Evolutionary conservation across 805 yeast genomes (phyloP).

Genomic region (Dipodascus albidus): DNA sequence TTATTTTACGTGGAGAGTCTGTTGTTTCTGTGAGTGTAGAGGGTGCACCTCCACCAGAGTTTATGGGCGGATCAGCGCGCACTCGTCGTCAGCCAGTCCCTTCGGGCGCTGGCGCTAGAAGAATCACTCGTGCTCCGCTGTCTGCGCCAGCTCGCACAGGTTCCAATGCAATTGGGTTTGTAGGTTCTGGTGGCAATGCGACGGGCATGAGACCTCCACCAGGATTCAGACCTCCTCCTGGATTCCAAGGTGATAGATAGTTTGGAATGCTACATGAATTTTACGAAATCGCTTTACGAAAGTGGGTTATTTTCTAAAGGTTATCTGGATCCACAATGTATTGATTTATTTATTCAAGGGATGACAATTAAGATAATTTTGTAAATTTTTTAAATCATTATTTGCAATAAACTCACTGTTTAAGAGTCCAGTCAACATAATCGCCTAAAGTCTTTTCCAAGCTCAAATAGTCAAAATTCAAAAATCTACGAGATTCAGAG

Average conservation of each 20-base stretch:
- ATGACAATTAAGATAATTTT: too few species aligned
- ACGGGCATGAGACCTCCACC: constrained; percentile 23
- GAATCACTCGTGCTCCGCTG: constrained; percentile 9
- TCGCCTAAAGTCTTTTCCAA: not conserved
- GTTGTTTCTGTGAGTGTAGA: constrained; percentile 64
- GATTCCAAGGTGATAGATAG: constrained; percentile 19
- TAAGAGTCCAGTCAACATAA: not conserved
- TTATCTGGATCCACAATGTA: too few species aligned
- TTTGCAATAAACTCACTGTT: too few species aligned
- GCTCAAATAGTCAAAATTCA: not conserved
- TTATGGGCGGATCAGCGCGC: constrained; percentile 25
- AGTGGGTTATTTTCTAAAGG: too few species aligned
- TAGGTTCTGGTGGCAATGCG: constrained; percentile 16
- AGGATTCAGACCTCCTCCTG: constrained; percentile 21
- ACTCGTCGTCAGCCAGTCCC: constrained; percentile 22
- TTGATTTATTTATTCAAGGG: too few species aligned
- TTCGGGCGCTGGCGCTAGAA: constrained; percentile 21
- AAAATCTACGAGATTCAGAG: not conserved
- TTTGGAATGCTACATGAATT: too few species aligned
- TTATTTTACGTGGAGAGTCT: constrained; percentile 80
- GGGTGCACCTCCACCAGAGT: constrained; percentile 41
- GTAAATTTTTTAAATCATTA: too few species aligned
- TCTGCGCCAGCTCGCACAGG: constrained; percentile 20
- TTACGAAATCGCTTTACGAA: too few species aligned
- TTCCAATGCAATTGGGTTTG: constrained; percentile 8